Evolutionary conservation across 1,139 yeast genomes (phyloP), one percentile per base, ranked within the genome.

Genomic region (Blastobotrys petasosporus): DNA sequence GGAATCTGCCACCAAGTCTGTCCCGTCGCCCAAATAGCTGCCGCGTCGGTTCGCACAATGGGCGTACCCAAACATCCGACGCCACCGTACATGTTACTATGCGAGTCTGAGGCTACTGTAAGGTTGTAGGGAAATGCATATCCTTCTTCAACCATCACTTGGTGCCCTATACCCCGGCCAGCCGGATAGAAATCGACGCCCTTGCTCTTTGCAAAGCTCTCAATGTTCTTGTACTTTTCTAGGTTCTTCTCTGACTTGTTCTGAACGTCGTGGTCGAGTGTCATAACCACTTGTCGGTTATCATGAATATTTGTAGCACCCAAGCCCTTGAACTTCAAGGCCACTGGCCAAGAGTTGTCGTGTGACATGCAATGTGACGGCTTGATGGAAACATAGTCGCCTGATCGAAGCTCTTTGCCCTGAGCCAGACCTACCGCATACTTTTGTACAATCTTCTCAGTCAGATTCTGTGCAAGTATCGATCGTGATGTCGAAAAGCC

Each of bases 1-100:
- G 99, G 99, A 49, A 92, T 86, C 77, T 94, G 98, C 98, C 98
- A 92, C 99, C 99, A 92, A 3, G 98, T 94, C 69, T 87, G 95
- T 38, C 97, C 97, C 0, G 98, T 92, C 12, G 98, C 97, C 99
- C 99, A 92, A 56, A 94, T 92, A 5, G 97, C 82, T 1, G 99
- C 98, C 16, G 97, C 98, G 66, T 92, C 99, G 0, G 99, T 94
- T 66, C 99, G 78, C 48, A 92, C 99, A 49, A 92, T 85, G 2
- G 99, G 97, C 1, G 98, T 94, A 42, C 99, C 99, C 50, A 94
- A 72, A 23, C 95, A 73, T 15, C 97, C 98, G 38, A 92, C 74
- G 61, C 99, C 99, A 56, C 99, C 99, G 64, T 92, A 92, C 38
- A 96, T 92, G 67, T 94, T 94, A 11, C 97, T 87, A 65, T 92